Evolutionary conservation across 2,329 filamentous ascomycete genomes (phyloP), one percentile per base, ranked within the genome.

Genomic region (Diaporthe sp.): DNA sequence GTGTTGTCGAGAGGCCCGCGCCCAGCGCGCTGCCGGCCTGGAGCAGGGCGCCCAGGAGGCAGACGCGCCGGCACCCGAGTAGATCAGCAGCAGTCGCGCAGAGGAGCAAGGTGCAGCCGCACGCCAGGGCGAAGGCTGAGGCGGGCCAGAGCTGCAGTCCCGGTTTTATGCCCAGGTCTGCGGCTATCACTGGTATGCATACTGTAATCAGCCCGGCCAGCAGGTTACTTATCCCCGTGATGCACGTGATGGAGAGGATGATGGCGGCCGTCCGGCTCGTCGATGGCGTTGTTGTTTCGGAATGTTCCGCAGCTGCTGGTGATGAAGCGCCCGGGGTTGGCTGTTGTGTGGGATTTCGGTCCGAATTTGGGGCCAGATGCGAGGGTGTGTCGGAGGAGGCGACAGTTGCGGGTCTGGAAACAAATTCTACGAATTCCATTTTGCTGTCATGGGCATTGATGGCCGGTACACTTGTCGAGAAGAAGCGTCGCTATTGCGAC

Each of bases 81-180:
- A 84, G 78, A 61, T 85, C 84, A 2, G 82, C 82, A 0, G 84
- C 76, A 0, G 83, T 81, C 15, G 83, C 83, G 61, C 83, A 81
- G 4, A 84, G 78, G 42, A 85, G 80, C 8, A 85, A 78, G 4
- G 72, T 71, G 54, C 77, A 79, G 17, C 75, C 77, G 6, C 76
- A 71, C 3, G 76, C 70, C 1, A 80, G 73, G 38, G 75, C 74
- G 52, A 76, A 78, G 33, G 78, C 77, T 19, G 78, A 77, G 2
- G 78, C 74, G 1, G 79, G 79, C 79, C 78, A 83, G 4, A 74
- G 35, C n/a, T 60, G 47, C 3, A 74, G 55, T 4, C 54, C 30
- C 4, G 38, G 22, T 45, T 50, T 33, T 19, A 66, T 66, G 22
- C 45, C 60, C n/a, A 45, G 35, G 22, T 68, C 25, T 22, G 64